These are phyloP conservation scores for Entrophospora sp. DNA, from an alignment of 192 early-diverging fungal genomes.

Conservation along the genomic window DNA sequence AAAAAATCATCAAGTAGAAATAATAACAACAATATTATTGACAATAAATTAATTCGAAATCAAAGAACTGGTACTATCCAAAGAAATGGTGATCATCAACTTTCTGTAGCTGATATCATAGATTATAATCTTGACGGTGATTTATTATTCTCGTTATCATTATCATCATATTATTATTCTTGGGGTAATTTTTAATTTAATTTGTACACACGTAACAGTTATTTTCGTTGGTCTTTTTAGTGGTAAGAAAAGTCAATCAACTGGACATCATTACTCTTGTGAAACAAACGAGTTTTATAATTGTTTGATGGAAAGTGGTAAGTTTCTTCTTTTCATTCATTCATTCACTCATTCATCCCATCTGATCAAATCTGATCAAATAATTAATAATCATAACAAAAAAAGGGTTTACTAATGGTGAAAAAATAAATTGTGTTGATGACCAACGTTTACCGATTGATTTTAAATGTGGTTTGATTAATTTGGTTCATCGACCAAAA, in stretches of 20 bases:
- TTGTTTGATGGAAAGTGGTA: slow-evolving; percentile 53
- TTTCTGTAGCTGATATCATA: slow-evolving; percentile 28
- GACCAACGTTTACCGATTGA: slow-evolving; percentile 38
- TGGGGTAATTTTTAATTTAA: background rate
- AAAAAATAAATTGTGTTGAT: slow-evolving; percentile 39
- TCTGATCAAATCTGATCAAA: background rate
- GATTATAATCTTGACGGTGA: slow-evolving; percentile 34
- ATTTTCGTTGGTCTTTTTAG: slow-evolving; percentile 47
- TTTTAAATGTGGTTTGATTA: slow-evolving; percentile 56
- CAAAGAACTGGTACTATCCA: too few relatives aligned
- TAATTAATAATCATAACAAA: slow-evolving; percentile 31
- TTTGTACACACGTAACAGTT: background rate
- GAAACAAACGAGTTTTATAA: slow-evolving; percentile 66
- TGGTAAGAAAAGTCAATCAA: slow-evolving; percentile 45
- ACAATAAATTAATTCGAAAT: too few relatives aligned
- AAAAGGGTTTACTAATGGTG: slow-evolving; percentile 22
- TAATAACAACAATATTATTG: too few relatives aligned
- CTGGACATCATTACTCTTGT: slow-evolving; percentile 61
- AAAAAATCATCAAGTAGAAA: too few relatives aligned
- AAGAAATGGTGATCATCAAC: too few relatives aligned
- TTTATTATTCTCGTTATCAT: background rate
- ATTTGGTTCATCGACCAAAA: slow-evolving; percentile 45
- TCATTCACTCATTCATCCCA: too few relatives aligned
- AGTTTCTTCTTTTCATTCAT: background rate
- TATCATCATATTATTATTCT: background rate